These are phyloP conservation scores for Pythium pyrilobum DNA, from an alignment of 352 stramenopile species.

Conservation along the genomic window DNA sequence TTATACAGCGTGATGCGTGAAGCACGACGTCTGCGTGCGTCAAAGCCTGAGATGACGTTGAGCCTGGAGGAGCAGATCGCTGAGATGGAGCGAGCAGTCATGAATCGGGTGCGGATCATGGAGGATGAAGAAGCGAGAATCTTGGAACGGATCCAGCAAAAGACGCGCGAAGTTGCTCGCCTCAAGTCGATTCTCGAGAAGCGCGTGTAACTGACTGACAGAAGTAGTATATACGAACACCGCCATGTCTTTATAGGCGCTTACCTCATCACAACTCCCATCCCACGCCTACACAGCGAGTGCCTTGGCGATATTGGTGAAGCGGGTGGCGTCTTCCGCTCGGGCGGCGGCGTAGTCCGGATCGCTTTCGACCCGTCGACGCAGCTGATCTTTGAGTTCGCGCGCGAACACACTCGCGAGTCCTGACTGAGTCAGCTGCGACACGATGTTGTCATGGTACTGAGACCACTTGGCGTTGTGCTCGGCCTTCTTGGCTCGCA, in stretches of 20 bases:
- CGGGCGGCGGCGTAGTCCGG: conserved; percentile 44
- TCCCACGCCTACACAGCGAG: conserved; percentile 24
- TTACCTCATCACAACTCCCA: no score
- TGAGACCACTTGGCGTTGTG: conserved; percentile 48
- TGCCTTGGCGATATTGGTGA: conserved; percentile 47
- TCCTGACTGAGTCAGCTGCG: conserved; percentile 40
- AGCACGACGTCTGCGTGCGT: conserved; percentile 24
- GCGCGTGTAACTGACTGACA: no score
- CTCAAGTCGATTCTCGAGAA: conserved; percentile 11
- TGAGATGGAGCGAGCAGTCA: conserved; percentile 30
- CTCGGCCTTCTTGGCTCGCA: conserved; percentile 54
- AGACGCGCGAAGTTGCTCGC: conserved; percentile 10
- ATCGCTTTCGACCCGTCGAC: conserved; percentile 43
- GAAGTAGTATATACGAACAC: no score
- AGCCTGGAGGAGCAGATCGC: conserved; percentile 46
- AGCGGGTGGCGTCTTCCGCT: conserved; percentile 25
- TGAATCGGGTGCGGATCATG: conserved; percentile 32
- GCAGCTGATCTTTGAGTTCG: conserved; percentile 60
- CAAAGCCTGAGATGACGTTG: conserved; percentile 28
- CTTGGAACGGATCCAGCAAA: conserved; percentile 38
- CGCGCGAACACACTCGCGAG: conserved; percentile 43
- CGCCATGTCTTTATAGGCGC: no score
- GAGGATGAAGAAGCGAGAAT: conserved; percentile 29
- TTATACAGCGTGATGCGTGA: conserved; percentile 25
- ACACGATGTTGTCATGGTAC: conserved; percentile 46